Evolutionary conservation across 2,329 filamentous ascomycete species (phyloP).

Genomic region (Xylaria polymorpha): DNA sequence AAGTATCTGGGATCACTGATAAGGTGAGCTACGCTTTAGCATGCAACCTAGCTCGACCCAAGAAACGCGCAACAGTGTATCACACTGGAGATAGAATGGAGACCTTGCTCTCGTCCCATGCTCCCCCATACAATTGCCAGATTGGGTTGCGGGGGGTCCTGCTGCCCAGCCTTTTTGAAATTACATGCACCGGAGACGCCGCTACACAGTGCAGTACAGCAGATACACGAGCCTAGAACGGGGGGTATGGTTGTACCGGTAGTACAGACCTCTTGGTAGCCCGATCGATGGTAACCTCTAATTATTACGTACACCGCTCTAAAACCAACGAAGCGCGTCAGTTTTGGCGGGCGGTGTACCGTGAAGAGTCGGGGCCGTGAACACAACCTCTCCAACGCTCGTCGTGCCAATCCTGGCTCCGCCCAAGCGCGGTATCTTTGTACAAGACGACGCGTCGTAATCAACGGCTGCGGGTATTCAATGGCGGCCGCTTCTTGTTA

Average conservation of each 20-base stretch:
- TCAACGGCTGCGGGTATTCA: background rate
- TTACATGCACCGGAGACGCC: conserved; percentile 31
- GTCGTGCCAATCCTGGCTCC: conserved; percentile 12
- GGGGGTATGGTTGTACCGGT: background rate
- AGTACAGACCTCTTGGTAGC: conserved; percentile 1
- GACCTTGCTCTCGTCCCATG: background rate
- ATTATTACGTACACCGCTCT: conserved; percentile 36
- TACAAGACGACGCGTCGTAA: background rate
- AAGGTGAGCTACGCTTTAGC: background rate
- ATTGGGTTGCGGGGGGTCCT: conserved; percentile 28
- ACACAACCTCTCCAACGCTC: background rate
- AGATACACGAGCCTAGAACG: background rate
- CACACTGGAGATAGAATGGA: background rate
- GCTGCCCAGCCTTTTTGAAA: conserved; percentile 23
- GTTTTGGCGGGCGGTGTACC: conserved; percentile 32
- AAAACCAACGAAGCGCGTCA: conserved; percentile 15
- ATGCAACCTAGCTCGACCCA: conserved; percentile 3
- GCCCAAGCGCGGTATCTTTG: conserved; percentile 17
- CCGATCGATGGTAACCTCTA: conserved; percentile 19
- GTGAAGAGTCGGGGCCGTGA: conserved; percentile 35
- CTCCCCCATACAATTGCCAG: conserved; percentile 30
- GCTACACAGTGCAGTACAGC: conserved; percentile 21
- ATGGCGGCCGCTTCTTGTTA: conserved; percentile 10
- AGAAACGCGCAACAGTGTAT: background rate
- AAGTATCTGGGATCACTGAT: background rate